Percentiles rank a stretch among this genome's conserved stretches.
Evolutionary conservation across 768 basidiomycete genomes (phyloP).

Genomic region (Suillus plorans): DNA sequence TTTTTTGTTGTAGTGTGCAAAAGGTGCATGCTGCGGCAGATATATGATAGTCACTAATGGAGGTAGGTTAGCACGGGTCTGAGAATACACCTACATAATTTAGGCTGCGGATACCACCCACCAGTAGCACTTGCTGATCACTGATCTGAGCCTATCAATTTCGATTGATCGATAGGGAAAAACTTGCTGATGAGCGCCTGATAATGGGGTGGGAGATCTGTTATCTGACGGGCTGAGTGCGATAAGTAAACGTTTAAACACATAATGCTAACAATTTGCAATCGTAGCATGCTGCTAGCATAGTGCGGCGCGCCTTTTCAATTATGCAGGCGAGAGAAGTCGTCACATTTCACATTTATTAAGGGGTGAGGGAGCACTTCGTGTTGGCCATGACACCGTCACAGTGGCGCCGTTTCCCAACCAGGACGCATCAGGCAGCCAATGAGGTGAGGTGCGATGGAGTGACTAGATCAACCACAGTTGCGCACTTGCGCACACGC

Average conservation of each 20-base stretch:
- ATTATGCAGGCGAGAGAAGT: slow-evolving; percentile 1
- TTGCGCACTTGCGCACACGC: background rate
- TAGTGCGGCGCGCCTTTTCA: background rate
- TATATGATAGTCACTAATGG: background rate
- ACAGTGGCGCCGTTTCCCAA: background rate
- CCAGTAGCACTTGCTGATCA: background rate
- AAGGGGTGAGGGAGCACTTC: background rate
- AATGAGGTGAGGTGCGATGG: background rate
- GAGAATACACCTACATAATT: background rate
- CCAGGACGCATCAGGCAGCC: background rate
- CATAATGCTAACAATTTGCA: background rate
- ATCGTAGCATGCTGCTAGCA: background rate
- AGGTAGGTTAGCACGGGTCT: background rate
- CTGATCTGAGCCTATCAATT: background rate
- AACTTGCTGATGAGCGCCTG: background rate
- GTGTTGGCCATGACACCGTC: slow-evolving; percentile 1
- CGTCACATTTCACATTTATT: background rate
- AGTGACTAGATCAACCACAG: background rate
- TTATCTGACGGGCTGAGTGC: background rate
- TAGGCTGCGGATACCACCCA: background rate
- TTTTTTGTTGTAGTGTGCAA: slow-evolving; percentile 2
- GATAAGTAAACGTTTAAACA: background rate
- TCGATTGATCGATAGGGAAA: background rate
- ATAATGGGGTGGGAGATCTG: background rate
- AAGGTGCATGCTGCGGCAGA: slow-evolving; percentile 7